Percentiles rank a stretch among this genome's conserved stretches.
These are phyloP conservation scores for Prunus kanzakura DNA, from an alignment of 306 rosid genomes.

Conservation along the genomic window DNA sequence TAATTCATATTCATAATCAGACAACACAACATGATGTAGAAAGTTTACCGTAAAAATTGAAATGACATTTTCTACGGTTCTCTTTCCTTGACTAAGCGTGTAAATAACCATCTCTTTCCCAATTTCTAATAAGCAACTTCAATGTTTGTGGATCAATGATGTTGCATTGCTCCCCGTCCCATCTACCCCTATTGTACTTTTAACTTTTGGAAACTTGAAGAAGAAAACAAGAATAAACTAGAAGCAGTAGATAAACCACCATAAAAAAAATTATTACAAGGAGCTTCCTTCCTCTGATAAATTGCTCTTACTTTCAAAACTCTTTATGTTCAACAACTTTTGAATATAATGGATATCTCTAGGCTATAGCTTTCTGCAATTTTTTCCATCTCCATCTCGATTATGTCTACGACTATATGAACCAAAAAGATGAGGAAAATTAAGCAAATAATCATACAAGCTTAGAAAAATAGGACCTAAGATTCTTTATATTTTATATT, in stretches of 20 bases:
- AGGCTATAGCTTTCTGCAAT: background rate
- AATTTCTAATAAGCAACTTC: background rate
- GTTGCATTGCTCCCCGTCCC: background rate
- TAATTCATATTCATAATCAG: background rate
- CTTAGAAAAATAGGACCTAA: background rate
- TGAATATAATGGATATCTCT: background rate
- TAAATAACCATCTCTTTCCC: background rate
- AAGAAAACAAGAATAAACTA: background rate
- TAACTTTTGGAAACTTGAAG: conserved; percentile 9
- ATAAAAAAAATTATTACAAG: background rate
- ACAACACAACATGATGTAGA: background rate
- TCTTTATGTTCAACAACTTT: conserved; percentile 26
- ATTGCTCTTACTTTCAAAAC: background rate
- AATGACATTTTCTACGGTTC: background rate
- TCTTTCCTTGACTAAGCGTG: background rate
- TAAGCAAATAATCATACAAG: background rate
- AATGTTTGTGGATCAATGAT: background rate
- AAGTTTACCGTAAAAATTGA: background rate
- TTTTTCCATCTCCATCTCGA: background rate
- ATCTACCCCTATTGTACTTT: background rate
- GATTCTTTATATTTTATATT: background rate
- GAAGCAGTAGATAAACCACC: conserved; percentile 28
- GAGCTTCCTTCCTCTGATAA: background rate
- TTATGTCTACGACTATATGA: background rate
- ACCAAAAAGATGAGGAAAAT: background rate